These are phyloP conservation scores for Sporothrix curviconia DNA, from an alignment of 2,329 filamentous ascomycete species.

Conservation along the genomic window DNA sequence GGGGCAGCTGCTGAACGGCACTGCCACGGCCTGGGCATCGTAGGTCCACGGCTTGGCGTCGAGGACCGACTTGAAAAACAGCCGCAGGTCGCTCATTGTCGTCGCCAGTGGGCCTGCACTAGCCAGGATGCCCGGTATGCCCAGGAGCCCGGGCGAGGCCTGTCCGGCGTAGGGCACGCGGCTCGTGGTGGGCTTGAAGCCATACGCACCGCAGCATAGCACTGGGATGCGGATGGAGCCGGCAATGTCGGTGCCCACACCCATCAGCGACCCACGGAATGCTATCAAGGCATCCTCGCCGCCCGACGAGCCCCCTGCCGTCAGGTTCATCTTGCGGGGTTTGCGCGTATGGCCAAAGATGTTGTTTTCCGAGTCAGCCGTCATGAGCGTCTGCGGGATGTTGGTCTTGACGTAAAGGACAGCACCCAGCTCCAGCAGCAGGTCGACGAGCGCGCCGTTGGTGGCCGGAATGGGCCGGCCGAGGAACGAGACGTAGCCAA, in stretches of 20 bases:
- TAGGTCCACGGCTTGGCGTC: too few relatives aligned
- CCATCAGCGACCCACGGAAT: background rate
- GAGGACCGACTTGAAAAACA: too few relatives aligned
- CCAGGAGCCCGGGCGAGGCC: background rate
- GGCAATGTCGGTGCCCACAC: constrained; percentile 25
- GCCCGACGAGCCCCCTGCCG: constrained; percentile 30
- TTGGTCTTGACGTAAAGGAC: constrained; percentile 22
- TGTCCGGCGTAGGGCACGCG: constrained; percentile 47
- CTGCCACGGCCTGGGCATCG: too few relatives aligned
- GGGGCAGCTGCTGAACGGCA: too few relatives aligned
- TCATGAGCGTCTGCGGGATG: constrained; percentile 23
- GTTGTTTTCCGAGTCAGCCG: constrained; percentile 24
- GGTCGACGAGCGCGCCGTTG: constrained; percentile 11
- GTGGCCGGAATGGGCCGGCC: background rate
- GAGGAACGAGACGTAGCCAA: background rate
- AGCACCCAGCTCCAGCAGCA: constrained; percentile 24
- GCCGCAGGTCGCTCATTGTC: too few relatives aligned
- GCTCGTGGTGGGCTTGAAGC: constrained; percentile 23
- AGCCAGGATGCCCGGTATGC: too few relatives aligned
- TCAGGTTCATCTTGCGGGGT: constrained; percentile 27
- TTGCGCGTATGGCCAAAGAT: constrained; percentile 30
- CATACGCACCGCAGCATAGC: background rate
- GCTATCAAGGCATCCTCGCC: constrained; percentile 27
- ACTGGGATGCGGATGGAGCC: constrained; percentile 23
- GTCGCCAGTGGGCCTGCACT: too few relatives aligned